Evolutionary conservation across 139 green algal species (phyloP), one percentile per base, ranked within the genome.

Genomic region (Micractinium conductrix): DNA sequence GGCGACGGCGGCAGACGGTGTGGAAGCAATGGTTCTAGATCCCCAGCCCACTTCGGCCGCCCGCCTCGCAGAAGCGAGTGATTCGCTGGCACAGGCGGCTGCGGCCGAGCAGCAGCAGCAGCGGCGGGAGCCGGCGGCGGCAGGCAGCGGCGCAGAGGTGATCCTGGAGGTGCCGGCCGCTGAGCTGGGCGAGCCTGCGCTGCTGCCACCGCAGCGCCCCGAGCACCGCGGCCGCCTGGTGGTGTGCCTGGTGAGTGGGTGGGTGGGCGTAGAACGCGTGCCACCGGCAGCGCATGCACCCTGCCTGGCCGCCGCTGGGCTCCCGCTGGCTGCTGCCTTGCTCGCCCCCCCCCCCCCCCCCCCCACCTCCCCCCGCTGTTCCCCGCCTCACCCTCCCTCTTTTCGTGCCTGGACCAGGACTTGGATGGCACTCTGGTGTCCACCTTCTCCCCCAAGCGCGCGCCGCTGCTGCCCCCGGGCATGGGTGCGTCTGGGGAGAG

Each of bases 361-460:
- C 53, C 53, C 48, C 16, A 62, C 53, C 24, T 16, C 2, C 53
- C 53, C 53, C 10, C 8, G 53, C 53, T 62, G 48, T 58, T 58
- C 53, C 5, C 53, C 53, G 2, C 7, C 53, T 22, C 53, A 19
- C 2, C 53, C 2, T 21, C 53, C 53, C 53, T 62, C 53, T 21
- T 16, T 16, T 58, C 16, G 48, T 58, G 12, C 48, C 48, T 58
- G 53, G 19, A 62, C n/a, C n/a, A n/a, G n/a, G n/a, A n/a, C n/a
- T n/a, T n/a, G n/a, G n/a, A n/a, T 84, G 94, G 94, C 74, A 98
- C 94, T 0, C 90, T 98, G 48, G 84, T 98, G 5, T 91, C 85
- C 78, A 94, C 88, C 83, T 97, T 95, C 89, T 94, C 94, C 2
- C 94, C 94, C 6, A 87, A 88, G 72, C 89, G 94, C 17, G 92